These are phyloP conservation scores for Solanum ossicruentum DNA, from an alignment of 257 asterid genomes.

Conservation along the genomic window DNA sequence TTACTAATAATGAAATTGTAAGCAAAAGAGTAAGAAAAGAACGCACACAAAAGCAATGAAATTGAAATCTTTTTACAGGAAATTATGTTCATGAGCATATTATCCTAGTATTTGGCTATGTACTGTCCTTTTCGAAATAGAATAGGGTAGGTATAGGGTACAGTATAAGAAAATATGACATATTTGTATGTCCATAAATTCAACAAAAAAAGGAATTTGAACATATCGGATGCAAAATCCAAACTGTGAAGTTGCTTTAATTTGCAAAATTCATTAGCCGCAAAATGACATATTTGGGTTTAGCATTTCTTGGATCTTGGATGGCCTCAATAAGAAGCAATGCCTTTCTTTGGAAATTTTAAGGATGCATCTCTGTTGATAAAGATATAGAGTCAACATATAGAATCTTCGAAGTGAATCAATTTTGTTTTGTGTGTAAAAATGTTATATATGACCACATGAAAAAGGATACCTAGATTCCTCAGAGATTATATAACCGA, in stretches of 20 bases:
- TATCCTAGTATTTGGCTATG: neutral
- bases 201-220: slow-evolving; percentile 17
- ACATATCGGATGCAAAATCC: slow-evolving; percentile 6
- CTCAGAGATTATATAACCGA: neutral
- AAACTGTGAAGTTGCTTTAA: slow-evolving; percentile 19
- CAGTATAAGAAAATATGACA: neutral
- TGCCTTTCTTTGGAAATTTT: slow-evolving; percentile 30
- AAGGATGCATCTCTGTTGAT: neutral
- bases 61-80: neutral
- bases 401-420: neutral
- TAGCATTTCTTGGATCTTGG: slow-evolving; percentile 48
- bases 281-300: slow-evolving; percentile 41
- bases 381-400: neutral
- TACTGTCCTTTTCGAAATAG: neutral
- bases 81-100: neutral
- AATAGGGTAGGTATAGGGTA: neutral
- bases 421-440: neutral
- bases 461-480: neutral
- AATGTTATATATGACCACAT: neutral
- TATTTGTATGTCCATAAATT: neutral
- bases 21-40: slow-evolving; percentile 19
- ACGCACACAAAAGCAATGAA: slow-evolving; percentile 9
- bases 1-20: slow-evolving; percentile 40
- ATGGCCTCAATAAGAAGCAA: slow-evolving; percentile 41
- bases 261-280: slow-evolving; percentile 24